These are phyloP conservation scores for Nematodospora valgi DNA, from an alignment of 805 yeast species.

Conservation along the genomic window DNA sequence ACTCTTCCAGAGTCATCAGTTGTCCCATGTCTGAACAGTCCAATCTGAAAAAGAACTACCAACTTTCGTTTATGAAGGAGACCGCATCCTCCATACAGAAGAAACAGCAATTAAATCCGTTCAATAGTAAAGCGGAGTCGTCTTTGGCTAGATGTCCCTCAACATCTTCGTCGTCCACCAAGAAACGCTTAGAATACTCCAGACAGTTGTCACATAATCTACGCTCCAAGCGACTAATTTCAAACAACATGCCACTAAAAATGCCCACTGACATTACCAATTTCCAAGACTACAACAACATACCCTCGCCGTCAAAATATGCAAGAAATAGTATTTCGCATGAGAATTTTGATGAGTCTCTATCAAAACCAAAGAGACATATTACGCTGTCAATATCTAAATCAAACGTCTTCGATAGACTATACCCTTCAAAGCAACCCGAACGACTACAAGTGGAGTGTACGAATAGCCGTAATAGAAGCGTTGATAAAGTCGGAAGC, in stretches of 20 bases:
- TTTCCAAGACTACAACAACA: background rate
- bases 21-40: slow-evolving; percentile 19
- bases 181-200: slow-evolving; percentile 16
- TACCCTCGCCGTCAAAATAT: slow-evolving; percentile 3
- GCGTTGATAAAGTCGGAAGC: background rate
- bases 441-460: slow-evolving; percentile 1
- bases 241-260: slow-evolving; percentile 5
- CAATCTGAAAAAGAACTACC: slow-evolving; percentile 13
- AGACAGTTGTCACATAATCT: slow-evolving; percentile 14
- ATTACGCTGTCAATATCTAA: slow-evolving; percentile 7
- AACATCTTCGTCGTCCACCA: slow-evolving; percentile 12
- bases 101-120: slow-evolving; percentile 11
- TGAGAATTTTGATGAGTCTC: slow-evolving; percentile 1
- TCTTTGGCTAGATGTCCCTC: slow-evolving; percentile 2
- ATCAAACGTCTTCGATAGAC: slow-evolving; percentile 9
- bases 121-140: background rate
- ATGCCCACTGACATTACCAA: slow-evolving; percentile 4
- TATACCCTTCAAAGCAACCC: slow-evolving; percentile 9
- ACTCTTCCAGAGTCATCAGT: slow-evolving; percentile 11
- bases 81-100: slow-evolving; percentile 37
- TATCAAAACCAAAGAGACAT: slow-evolving; percentile 5
- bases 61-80: slow-evolving; percentile 38
- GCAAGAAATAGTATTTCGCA: background rate
- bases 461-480: background rate
- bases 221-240: slow-evolving; percentile 13